A percentile compares a stretch with the other conserved stretches of the same genome.
phyloP scores from a whole-genome alignment of 1,139 yeast genomes.

The Debaryomycetaceae sp. region DNA sequence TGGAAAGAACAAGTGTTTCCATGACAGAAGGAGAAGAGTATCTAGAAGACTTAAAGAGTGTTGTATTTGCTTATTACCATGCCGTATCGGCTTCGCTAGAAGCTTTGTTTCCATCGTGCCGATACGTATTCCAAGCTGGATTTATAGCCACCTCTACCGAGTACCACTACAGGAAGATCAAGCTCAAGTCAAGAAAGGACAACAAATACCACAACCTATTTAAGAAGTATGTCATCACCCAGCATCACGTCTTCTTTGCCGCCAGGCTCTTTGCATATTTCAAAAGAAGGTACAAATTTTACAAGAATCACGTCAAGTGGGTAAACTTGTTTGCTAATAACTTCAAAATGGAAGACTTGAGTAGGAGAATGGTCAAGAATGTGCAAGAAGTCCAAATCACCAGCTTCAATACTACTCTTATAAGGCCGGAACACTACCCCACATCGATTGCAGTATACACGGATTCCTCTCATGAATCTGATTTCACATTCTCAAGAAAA shows the following conservation, averaged over 20 bases:
- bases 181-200: slow-evolving; percentile 11
- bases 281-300: slow-evolving; percentile 17
- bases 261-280: slow-evolving; percentile 26
- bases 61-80: slow-evolving; percentile 23
- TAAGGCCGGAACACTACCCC: slow-evolving; percentile 35
- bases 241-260: slow-evolving; percentile 25
- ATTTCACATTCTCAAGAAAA: slow-evolving; percentile 13
- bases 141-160: slow-evolving; percentile 17
- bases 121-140: slow-evolving; percentile 20
- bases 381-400: slow-evolving; percentile 22
- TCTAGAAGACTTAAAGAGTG: slow-evolving; percentile 16
- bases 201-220: slow-evolving; percentile 10
- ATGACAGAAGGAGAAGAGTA: slow-evolving; percentile 12
- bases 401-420: slow-evolving; percentile 24
- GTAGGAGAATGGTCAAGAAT: slow-evolving; percentile 15
- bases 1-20: slow-evolving; percentile 6
- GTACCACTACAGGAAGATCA: slow-evolving; percentile 10
- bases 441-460: neutral
- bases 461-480: slow-evolving; percentile 4
- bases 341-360: slow-evolving; percentile 10
- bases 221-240: slow-evolving; percentile 15
- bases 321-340: slow-evolving; percentile 11
- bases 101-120: slow-evolving; percentile 22
- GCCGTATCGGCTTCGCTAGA: slow-evolving; percentile 23
- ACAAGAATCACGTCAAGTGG: slow-evolving; percentile 19